A percentile compares a stretch with the other conserved stretches of the same genome.
These are phyloP conservation scores for Coniella vitis DNA, from an alignment of 2,329 filamentous ascomycete species.

Conservation along the genomic window DNA sequence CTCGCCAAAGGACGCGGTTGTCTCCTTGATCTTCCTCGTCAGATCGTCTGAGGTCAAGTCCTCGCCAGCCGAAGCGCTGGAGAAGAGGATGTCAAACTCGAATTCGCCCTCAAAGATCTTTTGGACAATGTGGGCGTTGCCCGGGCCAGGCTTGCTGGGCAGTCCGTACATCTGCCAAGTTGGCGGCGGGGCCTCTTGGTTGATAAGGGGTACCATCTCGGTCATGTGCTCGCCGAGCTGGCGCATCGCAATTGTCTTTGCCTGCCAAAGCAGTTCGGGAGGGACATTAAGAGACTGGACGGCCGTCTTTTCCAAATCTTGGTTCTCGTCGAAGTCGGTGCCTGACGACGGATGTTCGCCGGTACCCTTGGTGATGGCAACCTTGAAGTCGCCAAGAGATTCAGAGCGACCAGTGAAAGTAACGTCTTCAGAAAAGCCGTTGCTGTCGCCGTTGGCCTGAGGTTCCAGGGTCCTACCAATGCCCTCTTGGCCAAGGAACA, in stretches of 20 bases:
- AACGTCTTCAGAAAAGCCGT: constrained; percentile 54
- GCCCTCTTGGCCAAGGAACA: constrained; percentile 74
- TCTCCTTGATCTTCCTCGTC: constrained; percentile 59
- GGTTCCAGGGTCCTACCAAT: constrained; percentile 57
- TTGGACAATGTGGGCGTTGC: constrained; percentile 83
- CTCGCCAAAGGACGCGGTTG: constrained; percentile 62
- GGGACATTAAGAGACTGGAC: constrained; percentile 65
- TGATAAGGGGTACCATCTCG: constrained; percentile 35
- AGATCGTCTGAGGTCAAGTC: constrained; percentile 55
- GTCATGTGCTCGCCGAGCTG: constrained; percentile 46
- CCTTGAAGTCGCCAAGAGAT: constrained; percentile 70
- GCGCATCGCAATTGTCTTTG: constrained; percentile 54
- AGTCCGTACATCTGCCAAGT: constrained; percentile 82
- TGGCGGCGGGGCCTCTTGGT: constrained; percentile 56
- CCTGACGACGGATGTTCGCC: constrained; percentile 54
- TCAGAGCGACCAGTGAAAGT: constrained; percentile 62
- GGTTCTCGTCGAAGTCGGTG: constrained; percentile 60
- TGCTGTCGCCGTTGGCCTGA: constrained; percentile 39
- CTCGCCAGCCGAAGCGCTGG: constrained; percentile 61
- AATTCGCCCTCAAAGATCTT: constrained; percentile 88
- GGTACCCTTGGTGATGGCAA: constrained; percentile 68
- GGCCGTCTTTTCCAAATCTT: constrained; percentile 68
- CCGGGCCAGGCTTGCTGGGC: constrained; percentile 57
- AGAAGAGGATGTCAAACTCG: constrained; percentile 89
- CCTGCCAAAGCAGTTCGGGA: constrained; percentile 72